A percentile compares a stretch with the other conserved stretches of the same genome.
Conservation (phyloP, 331 rosid species). For the Malus hybrid region DNA sequence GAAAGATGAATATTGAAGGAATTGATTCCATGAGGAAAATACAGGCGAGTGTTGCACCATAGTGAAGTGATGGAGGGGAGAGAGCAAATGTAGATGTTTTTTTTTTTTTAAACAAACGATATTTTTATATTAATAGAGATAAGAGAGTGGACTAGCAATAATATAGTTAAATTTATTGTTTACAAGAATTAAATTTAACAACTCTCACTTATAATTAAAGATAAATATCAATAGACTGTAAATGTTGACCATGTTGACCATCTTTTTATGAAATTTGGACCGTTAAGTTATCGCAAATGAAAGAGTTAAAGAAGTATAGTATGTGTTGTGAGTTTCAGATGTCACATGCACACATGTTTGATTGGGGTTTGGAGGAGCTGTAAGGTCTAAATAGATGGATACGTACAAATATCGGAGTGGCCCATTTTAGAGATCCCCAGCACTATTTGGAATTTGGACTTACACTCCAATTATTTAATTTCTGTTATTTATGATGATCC, state of each 20-base stretch:
- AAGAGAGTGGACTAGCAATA: too few relatives aligned
- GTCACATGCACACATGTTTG: slow-evolving; percentile 58
- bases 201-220: accelerated
- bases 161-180: too few relatives aligned
- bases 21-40: too few relatives aligned
- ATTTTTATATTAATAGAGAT: accelerated
- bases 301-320: background rate
- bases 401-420: background rate
- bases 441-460: background rate
- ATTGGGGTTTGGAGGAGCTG: slow-evolving; percentile 11
- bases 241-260: too few relatives aligned
- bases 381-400: background rate
- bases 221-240: too few relatives aligned
- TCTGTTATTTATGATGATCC: background rate
- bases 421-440: slow-evolving; percentile 13
- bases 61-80: too few relatives aligned
- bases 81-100: too few relatives aligned
- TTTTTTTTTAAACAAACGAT: too few relatives aligned
- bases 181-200: accelerated
- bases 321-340: slow-evolving; percentile 1
- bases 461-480: background rate
- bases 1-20: too few relatives aligned
- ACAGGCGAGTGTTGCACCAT: too few relatives aligned
- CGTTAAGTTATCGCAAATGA: background rate
- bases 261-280: too few relatives aligned